Evolutionary conservation across 2,329 filamentous ascomycete genomes (phyloP).

Genomic region (Trichoderma harzianum): DNA sequence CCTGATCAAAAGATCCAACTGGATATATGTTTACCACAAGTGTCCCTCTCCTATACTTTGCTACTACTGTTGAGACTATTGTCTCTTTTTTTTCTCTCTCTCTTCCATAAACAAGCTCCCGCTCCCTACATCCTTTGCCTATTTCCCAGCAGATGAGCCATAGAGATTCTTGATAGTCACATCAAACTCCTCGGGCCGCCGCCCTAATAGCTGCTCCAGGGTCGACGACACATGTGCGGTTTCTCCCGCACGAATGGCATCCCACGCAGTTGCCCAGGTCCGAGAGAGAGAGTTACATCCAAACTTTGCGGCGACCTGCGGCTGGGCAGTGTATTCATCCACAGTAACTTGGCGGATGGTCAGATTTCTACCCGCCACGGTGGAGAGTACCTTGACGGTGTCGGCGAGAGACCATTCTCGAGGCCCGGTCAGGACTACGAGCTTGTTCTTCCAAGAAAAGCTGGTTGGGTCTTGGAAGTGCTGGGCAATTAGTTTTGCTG

Average conservation of each 20-base stretch:
- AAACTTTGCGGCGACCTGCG: neutral
- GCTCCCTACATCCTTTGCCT: neutral
- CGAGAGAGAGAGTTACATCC: neutral
- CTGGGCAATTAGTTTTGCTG: neutral
- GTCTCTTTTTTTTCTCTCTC: neutral
- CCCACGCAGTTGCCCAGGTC: conserved; percentile 11
- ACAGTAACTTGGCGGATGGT: neutral
- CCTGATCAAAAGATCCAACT: neutral
- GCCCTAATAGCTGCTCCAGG: neutral
- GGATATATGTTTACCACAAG: neutral
- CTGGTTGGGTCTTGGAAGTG: neutral
- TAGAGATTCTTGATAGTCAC: neutral
- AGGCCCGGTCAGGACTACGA: neutral
- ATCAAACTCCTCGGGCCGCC: conserved; percentile 4
- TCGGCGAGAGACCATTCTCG: conserved; percentile 12
- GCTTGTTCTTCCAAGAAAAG: conserved; percentile 1
- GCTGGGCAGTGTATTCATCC: neutral
- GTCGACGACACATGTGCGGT: neutral
- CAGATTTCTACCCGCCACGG: neutral
- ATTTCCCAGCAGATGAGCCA: neutral
- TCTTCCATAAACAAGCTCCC: neutral
- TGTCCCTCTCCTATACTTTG: neutral
- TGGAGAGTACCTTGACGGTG: neutral
- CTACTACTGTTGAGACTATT: neutral
- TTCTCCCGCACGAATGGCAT: conserved; percentile 3